phyloP scores from a whole-genome alignment of 1,139 yeast genomes.

The Zygoascus meyerae region DNA sequence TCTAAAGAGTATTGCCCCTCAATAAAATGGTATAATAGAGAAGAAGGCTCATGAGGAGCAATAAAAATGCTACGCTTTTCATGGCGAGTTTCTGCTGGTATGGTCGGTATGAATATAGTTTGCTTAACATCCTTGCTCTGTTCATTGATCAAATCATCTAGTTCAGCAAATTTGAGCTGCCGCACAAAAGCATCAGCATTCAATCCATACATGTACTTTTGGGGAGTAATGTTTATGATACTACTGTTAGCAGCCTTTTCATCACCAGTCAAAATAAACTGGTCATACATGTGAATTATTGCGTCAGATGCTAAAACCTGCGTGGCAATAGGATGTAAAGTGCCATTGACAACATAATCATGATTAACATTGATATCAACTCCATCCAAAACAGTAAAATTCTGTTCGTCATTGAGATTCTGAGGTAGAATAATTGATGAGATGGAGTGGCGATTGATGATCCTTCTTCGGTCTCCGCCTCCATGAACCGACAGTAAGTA shows the following conservation, averaged over 20 bases:
- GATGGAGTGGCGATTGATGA: slow-evolving; percentile 37
- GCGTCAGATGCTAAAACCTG: slow-evolving; percentile 55
- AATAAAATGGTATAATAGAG: slow-evolving; percentile 62
- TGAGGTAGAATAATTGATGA: slow-evolving; percentile 25
- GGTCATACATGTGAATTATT: slow-evolving; percentile 51
- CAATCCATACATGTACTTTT: slow-evolving; percentile 67
- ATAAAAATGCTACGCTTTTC: slow-evolving; percentile 26
- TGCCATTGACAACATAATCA: slow-evolving; percentile 21
- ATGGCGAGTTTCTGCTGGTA: slow-evolving; percentile 1
- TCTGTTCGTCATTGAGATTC: slow-evolving; percentile 30
- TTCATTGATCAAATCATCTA: slow-evolving; percentile 54
- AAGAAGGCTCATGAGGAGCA: slow-evolving; percentile 13
- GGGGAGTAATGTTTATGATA: slow-evolving; percentile 49
- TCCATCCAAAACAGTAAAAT: slow-evolving; percentile 25
- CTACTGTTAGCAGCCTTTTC: slow-evolving; percentile 32
- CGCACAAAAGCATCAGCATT: slow-evolving; percentile 61
- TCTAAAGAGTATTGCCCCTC: slow-evolving; percentile 42
- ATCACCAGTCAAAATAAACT: slow-evolving; percentile 29
- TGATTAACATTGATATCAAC: slow-evolving; percentile 17
- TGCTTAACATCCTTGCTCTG: slow-evolving; percentile 39
- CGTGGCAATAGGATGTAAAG: slow-evolving; percentile 33
- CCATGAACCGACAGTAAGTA: slow-evolving; percentile 42
- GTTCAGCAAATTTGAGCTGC: slow-evolving; percentile 61
- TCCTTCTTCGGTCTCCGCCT: slow-evolving; percentile 31
- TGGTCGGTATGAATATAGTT: slow-evolving; percentile 49